Conservation (phyloP, 768 basidiomycete genomes). For the Postia placenta region DNA sequence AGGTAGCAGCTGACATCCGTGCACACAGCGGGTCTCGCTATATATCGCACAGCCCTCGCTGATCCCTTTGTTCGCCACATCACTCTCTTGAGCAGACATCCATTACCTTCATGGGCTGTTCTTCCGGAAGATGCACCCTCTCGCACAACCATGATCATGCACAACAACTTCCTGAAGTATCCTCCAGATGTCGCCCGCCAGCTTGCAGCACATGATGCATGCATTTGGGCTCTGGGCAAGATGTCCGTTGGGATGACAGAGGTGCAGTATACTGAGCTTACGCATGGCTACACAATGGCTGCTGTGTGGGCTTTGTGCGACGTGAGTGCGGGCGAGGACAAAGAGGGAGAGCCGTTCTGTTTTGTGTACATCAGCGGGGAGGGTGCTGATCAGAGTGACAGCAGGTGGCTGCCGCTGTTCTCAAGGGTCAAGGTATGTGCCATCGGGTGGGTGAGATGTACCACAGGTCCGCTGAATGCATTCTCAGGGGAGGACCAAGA, state of each 20-base stretch:
- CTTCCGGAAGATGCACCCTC: slow-evolving; percentile 18
- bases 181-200: slow-evolving; percentile 21
- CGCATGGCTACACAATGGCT: slow-evolving; percentile 28
- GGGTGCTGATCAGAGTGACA: slow-evolving; percentile 28
- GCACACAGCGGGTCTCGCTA: slow-evolving; percentile 26
- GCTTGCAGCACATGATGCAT: slow-evolving; percentile 28
- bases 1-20: neutral
- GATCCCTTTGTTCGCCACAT: slow-evolving; percentile 23
- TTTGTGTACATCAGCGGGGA: slow-evolving; percentile 35
- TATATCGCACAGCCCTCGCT: slow-evolving; percentile 25
- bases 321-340: slow-evolving; percentile 19
- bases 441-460: neutral
- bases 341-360: slow-evolving; percentile 24
- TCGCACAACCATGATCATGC: slow-evolving; percentile 26
- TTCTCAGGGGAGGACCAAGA: slow-evolving; percentile 29
- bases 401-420: slow-evolving; percentile 25
- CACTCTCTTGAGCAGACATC: slow-evolving; percentile 28
- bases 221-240: slow-evolving; percentile 31
- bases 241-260: slow-evolving; percentile 23
- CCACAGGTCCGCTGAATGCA: too few species aligned
- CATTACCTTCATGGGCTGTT: slow-evolving; percentile 26
- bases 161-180: slow-evolving; percentile 28
- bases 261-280: slow-evolving; percentile 26
- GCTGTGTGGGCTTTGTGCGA: slow-evolving; percentile 24
- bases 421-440: slow-evolving; percentile 29